phyloP scores from a whole-genome alignment of 306 rosid genomes.

The Cicer judaicum region DNA sequence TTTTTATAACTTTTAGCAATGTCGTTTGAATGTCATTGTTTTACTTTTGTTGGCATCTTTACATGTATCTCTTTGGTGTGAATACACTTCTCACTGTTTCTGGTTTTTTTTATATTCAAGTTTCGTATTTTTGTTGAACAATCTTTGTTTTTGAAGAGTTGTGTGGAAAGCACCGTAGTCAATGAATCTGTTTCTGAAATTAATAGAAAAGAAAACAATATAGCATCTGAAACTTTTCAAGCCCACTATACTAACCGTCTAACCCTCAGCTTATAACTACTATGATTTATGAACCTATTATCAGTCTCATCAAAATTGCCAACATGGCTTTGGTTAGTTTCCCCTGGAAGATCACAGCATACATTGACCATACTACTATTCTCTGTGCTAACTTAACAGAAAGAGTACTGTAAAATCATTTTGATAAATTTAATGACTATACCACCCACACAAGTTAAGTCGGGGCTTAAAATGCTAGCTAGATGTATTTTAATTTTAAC shows the following conservation, averaged over 20 bases:
- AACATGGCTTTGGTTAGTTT: not conserved
- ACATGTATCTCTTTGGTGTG: not conserved
- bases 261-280: not conserved
- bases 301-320: conserved; percentile 1
- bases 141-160: conserved; percentile 15
- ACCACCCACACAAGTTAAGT: not conserved
- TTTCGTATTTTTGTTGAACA: not conserved
- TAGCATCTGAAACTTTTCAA: conserved; percentile 20
- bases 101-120: not conserved
- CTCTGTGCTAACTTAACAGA: not conserved
- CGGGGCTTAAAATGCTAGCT: not conserved
- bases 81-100: not conserved
- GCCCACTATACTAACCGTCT: not conserved
- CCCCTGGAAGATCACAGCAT: not conserved
- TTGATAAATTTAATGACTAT: not conserved
- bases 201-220: not conserved
- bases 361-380: not conserved
- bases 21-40: too few species aligned
- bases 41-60: not conserved
- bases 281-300: not conserved
- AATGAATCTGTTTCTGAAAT: not conserved
- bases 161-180: not conserved
- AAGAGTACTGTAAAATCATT: not conserved
- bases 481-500: too few species aligned
- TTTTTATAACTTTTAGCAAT: too few species aligned